Conservation (phyloP, 176 grass and related monocot genomes). For the Dendrocalamus sinicus region DNA sequence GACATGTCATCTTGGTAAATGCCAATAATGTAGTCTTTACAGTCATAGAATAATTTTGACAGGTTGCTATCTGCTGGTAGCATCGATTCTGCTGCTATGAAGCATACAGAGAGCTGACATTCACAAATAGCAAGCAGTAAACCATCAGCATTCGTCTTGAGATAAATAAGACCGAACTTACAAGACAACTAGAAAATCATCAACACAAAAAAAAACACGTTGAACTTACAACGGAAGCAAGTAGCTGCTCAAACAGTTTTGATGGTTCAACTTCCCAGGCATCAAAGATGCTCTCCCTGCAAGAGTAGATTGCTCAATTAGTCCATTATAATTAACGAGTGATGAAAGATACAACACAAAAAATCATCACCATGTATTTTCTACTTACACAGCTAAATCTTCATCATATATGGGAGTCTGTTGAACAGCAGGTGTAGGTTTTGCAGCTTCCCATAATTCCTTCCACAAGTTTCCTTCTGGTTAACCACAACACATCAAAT, state of each 20-base stretch:
- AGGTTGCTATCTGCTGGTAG: constrained; percentile 62
- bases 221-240: constrained; percentile 67
- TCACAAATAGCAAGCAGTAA: constrained; percentile 43
- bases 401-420: constrained; percentile 98
- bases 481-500: constrained; percentile 39
- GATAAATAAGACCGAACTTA: constrained; percentile 29
- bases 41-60: constrained; percentile 80
- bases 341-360: constrained; percentile 15
- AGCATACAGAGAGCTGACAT: constrained; percentile 78
- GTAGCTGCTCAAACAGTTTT: constrained; percentile 86
- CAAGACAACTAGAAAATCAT: constrained; percentile 18
- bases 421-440: constrained; percentile 81
- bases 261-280: constrained; percentile 74
- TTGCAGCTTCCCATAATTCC: constrained; percentile 91
- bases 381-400: constrained; percentile 94
- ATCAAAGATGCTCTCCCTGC: constrained; percentile 84
- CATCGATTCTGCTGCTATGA: constrained; percentile 65
- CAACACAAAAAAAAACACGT: neutral
- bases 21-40: constrained; percentile 78
- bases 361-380: constrained; percentile 22
- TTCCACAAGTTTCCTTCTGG: constrained; percentile 91
- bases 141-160: constrained; percentile 2
- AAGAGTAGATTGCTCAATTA: constrained; percentile 37
- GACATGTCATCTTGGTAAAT: constrained; percentile 51
- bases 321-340: constrained; percentile 5